A percentile compares a stretch with the other conserved stretches of the same genome.
These are phyloP conservation scores for Lecanicillium sp. DNA, from an alignment of 2,329 filamentous ascomycete species.

Conservation along the genomic window DNA sequence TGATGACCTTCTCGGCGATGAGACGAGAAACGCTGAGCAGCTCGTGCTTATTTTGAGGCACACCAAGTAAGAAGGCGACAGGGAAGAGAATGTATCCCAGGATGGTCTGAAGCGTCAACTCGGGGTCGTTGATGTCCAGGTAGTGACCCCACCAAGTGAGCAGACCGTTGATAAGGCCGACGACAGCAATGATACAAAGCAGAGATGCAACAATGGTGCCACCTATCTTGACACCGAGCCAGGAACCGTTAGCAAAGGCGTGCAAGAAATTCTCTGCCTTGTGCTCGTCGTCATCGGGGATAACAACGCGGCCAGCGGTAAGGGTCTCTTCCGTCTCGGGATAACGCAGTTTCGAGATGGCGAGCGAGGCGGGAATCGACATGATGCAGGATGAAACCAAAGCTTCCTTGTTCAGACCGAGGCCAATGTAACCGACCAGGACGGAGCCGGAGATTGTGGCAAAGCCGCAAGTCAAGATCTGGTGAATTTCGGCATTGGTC, in stretches of 20 bases:
- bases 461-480: conserved; percentile 88
- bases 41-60: conserved; percentile 58
- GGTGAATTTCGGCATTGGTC: conserved; percentile 82
- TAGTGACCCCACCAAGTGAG: conserved; percentile 81
- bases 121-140: conserved; percentile 62
- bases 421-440: conserved; percentile 75
- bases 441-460: conserved; percentile 89
- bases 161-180: conserved; percentile 68
- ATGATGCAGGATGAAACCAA: conserved; percentile 90
- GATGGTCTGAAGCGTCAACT: conserved; percentile 67
- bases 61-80: conserved; percentile 73
- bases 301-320: conserved; percentile 72
- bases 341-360: conserved; percentile 82
- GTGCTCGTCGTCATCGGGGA: conserved; percentile 73
- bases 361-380: conserved; percentile 87
- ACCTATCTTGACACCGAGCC: conserved; percentile 80
- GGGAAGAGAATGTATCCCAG: conserved; percentile 74
- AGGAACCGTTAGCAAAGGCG: conserved; percentile 77
- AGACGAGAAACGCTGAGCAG: conserved; percentile 69
- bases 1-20: conserved; percentile 80
- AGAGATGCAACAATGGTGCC: conserved; percentile 75
- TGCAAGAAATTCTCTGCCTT: conserved; percentile 75
- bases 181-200: conserved; percentile 75
- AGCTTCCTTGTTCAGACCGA: conserved; percentile 79
- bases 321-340: conserved; percentile 83